These are phyloP conservation scores for Salix koriyanagi DNA, from an alignment of 345 rosid species.

Conservation along the genomic window DNA sequence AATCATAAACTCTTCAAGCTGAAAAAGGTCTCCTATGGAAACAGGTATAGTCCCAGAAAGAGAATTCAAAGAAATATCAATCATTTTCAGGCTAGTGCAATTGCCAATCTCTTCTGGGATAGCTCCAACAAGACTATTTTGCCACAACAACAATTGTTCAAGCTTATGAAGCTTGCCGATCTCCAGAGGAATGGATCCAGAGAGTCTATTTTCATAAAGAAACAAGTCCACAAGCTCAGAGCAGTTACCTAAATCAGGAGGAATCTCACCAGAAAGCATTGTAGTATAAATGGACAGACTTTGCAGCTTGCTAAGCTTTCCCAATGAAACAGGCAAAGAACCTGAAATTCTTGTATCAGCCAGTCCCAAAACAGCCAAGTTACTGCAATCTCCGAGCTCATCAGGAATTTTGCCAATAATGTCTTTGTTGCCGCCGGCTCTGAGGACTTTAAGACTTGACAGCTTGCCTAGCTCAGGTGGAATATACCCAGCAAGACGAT, in stretches of 20 bases:
- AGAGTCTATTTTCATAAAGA: conserved; percentile 75
- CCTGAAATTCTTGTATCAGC: conserved; percentile 78
- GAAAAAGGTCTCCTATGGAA: conserved; percentile 52
- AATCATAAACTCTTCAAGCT: conserved; percentile 81
- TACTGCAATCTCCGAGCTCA: conserved; percentile 69
- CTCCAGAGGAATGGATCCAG: conserved; percentile 73
- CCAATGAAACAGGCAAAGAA: conserved; percentile 63
- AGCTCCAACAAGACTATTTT: conserved; percentile 63
- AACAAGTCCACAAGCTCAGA: conserved; percentile 73
- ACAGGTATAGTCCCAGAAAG: conserved; percentile 69
- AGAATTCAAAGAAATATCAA: conserved; percentile 78
- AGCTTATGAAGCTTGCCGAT: conserved; percentile 69
- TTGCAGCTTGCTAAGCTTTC: conserved; percentile 63
- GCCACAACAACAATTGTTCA: conserved; percentile 70
- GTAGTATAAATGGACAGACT: conserved; percentile 70
- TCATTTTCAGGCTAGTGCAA: conserved; percentile 59
- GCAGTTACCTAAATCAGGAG: conserved; percentile 76
- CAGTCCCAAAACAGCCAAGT: conserved; percentile 69
- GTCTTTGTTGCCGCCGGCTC: conserved; percentile 84
- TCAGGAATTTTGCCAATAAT: conserved; percentile 64
- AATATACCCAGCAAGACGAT: conserved; percentile 57
- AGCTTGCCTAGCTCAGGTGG: conserved; percentile 71
- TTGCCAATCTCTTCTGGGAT: conserved; percentile 89
- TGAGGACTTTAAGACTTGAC: conserved; percentile 54
- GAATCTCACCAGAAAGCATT: conserved; percentile 80